Evolutionary conservation across 768 basidiomycete genomes (phyloP).

Genomic region (Boletus barrowsii): DNA sequence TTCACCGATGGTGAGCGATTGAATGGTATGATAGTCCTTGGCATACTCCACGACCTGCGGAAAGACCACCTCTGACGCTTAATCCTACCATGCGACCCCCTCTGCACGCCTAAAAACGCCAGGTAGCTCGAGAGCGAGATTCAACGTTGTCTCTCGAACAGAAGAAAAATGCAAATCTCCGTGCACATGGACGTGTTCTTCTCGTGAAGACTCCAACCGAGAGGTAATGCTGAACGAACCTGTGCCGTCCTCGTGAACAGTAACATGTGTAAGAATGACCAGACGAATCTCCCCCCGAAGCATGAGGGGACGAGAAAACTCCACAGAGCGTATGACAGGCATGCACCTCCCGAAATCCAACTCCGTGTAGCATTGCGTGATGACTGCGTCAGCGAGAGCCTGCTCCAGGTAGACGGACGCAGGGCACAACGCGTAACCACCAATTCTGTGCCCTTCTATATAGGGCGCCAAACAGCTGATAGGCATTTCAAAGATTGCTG

Average conservation of each 20-base stretch:
- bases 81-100: too few species aligned
- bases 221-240: too few species aligned
- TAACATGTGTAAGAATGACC: slow-evolving; percentile 39
- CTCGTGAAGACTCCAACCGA: too few species aligned
- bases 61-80: too few species aligned
- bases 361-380: slow-evolving; percentile 34
- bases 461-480: slow-evolving; percentile 41
- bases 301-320: slow-evolving; percentile 56
- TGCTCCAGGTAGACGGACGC: slow-evolving; percentile 65
- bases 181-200: too few species aligned
- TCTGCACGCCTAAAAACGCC: too few species aligned
- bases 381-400: slow-evolving; percentile 43
- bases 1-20: slow-evolving; percentile 46
- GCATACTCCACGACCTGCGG: too few species aligned
- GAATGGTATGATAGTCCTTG: too few species aligned
- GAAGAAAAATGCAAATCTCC: too few species aligned
- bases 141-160: too few species aligned
- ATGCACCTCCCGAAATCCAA: slow-evolving; percentile 32
- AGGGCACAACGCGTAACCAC: slow-evolving; percentile 55
- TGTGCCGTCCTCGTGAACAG: too few species aligned
- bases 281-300: slow-evolving; percentile 33
- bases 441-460: slow-evolving; percentile 59
- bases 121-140: too few species aligned
- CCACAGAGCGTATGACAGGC: slow-evolving; percentile 40
- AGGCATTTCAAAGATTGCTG: slow-evolving; percentile 55